Evolutionary conservation across 1,284 basidiomycete genomes (phyloP), one percentile per base, ranked within the genome.

Genomic region (Papiliotrema laurentii): DNA sequence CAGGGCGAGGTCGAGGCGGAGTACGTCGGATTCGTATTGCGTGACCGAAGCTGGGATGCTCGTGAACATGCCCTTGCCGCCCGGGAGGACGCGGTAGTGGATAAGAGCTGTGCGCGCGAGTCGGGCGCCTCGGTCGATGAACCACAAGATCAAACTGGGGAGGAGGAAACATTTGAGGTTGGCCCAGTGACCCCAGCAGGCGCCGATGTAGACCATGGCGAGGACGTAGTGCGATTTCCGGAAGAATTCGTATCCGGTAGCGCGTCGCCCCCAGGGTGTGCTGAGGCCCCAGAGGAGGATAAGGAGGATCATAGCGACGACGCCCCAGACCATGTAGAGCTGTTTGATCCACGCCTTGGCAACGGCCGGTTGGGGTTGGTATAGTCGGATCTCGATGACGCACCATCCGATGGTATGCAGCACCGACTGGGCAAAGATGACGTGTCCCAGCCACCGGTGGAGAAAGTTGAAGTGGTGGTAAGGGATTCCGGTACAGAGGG

Each of bases 381-480:
- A 66, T 22, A 62, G 48, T 21, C 45, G 18, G 18, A 64, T 50
- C 48, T 66, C 64, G 44, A 66, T 49, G 27, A 66, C 30, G 28
- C 52, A 58, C 64, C 64, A 66, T 11, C 58, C 59, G 45, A 66
- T 59, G 3, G 62, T 66, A 47, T 66, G 64, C 13, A 63, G 43
- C 5, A 53, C 42, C 1, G 55, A 43, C 47, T 66, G 64, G 19
- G 52, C 22, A 26, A 66, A 48, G 51, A 66, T 66, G 47, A 66
- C 59, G 51, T 66, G 64, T 4, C 64, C 64, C 19, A 59, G 43
- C 64, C 64, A 66, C 26, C 64, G 57, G 48, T 66, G 64, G 3
- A 66, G 58, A 35, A 61, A 61, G 49, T 60, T 64, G 60, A 64
- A 66, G 45, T 64, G 59, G 40, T 64, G 61, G 41, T 64, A 64